These are phyloP conservation scores for Thielaviopsis populi DNA, from an alignment of 2,329 filamentous ascomycete genomes.

Conservation along the genomic window DNA sequence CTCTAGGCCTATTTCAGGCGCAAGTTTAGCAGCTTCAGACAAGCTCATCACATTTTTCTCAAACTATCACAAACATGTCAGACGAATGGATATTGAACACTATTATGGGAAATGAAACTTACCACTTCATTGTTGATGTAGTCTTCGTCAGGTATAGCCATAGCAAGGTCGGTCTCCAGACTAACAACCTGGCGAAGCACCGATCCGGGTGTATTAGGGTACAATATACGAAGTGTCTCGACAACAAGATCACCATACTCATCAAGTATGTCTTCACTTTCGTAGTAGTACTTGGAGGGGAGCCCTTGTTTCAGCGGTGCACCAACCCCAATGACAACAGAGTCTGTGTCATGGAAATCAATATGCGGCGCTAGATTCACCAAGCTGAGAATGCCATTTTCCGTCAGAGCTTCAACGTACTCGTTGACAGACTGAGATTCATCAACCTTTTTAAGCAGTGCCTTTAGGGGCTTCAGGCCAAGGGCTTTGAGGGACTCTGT, in stretches of 20 bases:
- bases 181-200: slow-evolving; percentile 33
- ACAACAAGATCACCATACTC: slow-evolving; percentile 31
- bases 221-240: slow-evolving; percentile 22
- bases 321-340: slow-evolving; percentile 27
- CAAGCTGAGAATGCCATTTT: slow-evolving; percentile 31
- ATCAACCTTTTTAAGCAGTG: slow-evolving; percentile 37
- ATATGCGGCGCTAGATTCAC: slow-evolving; percentile 26
- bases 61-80: background rate
- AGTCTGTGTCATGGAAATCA: slow-evolving; percentile 30
- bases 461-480: slow-evolving; percentile 40
- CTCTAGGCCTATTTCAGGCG: slow-evolving; percentile 41
- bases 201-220: slow-evolving; percentile 25
- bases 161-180: slow-evolving; percentile 47
- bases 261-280: slow-evolving; percentile 36
- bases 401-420: slow-evolving; percentile 33
- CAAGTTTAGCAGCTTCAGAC: slow-evolving; percentile 37
- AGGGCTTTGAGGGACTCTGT: slow-evolving; percentile 39
- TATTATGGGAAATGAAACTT: slow-evolving; percentile 17
- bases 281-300: slow-evolving; percentile 46
- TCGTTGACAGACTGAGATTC: slow-evolving; percentile 24
- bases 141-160: slow-evolving; percentile 41
- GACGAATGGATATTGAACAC: background rate
- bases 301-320: slow-evolving; percentile 40
- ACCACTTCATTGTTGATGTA: slow-evolving; percentile 45
- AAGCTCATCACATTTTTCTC: slow-evolving; percentile 40